Percentiles rank a stretch among this genome's conserved stretches.
Evolutionary conservation across 306 rosid genomes (phyloP).

Genomic region (Lathyrus sativus): DNA sequence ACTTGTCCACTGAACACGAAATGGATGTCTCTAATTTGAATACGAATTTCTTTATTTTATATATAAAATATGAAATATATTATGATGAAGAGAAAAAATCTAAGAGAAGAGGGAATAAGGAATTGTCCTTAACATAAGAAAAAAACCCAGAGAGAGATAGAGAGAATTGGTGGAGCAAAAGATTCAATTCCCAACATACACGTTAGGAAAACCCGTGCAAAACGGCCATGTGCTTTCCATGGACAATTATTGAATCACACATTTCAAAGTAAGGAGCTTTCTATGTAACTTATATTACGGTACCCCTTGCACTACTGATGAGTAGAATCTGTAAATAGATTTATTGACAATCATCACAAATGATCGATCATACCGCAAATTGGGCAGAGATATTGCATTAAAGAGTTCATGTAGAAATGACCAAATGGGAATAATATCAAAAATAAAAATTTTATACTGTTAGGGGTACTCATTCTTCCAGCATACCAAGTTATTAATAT

Average conservation of each 20-base stretch:
- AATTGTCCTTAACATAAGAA: conserved; percentile 13
- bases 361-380: not conserved
- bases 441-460: not conserved
- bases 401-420: not conserved
- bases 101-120: not conserved
- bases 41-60: not conserved
- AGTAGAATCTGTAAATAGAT: conserved; percentile 8
- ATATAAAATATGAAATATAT: conserved; percentile 4
- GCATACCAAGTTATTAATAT: not conserved
- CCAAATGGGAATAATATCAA: not conserved
- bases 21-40: conserved; percentile 12
- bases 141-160: not conserved
- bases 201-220: not conserved
- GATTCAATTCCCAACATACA: not conserved
- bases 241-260: not conserved
- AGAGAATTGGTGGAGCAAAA: not conserved
- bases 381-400: not conserved
- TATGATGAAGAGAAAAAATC: not conserved
- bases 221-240: not conserved
- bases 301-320: conserved; percentile 6
- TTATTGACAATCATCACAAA: conserved; percentile 17
- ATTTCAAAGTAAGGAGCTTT: conserved; percentile 8
- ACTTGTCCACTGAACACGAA: conserved; percentile 7
- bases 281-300: not conserved
- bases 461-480: not conserved